A percentile compares a stretch with the other conserved stretches of the same genome.
phyloP scores from a whole-genome alignment of 495 filamentous ascomycete species.

The Tuber borchii region DNA sequence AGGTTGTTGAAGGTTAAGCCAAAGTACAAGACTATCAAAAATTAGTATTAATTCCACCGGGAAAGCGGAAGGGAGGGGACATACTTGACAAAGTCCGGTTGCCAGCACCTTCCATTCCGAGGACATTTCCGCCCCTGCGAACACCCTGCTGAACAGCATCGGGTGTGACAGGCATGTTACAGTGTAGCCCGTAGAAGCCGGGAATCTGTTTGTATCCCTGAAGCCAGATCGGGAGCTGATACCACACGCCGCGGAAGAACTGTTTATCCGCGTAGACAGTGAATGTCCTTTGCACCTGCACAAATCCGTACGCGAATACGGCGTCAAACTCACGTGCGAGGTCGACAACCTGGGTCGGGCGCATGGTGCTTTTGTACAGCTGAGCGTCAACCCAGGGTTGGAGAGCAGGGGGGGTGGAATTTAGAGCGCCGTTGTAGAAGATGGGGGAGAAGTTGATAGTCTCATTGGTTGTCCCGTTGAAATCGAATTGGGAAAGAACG shows the following conservation, averaged over 20 bases:
- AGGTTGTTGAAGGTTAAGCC: neutral
- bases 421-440: neutral
- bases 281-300: constrained; percentile 16
- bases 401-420: neutral
- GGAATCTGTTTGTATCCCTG: no score
- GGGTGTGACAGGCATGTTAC: constrained; percentile 21
- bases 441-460: neutral
- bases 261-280: constrained; percentile 16
- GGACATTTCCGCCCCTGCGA: neutral
- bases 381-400: neutral
- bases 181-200: no score
- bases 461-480: neutral
- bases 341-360: neutral
- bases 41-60: neutral
- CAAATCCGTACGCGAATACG: neutral
- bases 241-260: constrained; percentile 11
- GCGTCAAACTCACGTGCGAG: neutral
- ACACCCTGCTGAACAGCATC: neutral
- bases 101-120: neutral
- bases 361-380: neutral
- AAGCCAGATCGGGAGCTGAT: neutral
- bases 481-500: constrained; percentile 6
- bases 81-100: neutral
- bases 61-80: neutral
- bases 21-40: neutral